Percentiles rank a stretch among this genome's conserved stretches.
Evolutionary conservation across 768 basidiomycete species (phyloP).

Genomic region (Albatrellus ellisii): DNA sequence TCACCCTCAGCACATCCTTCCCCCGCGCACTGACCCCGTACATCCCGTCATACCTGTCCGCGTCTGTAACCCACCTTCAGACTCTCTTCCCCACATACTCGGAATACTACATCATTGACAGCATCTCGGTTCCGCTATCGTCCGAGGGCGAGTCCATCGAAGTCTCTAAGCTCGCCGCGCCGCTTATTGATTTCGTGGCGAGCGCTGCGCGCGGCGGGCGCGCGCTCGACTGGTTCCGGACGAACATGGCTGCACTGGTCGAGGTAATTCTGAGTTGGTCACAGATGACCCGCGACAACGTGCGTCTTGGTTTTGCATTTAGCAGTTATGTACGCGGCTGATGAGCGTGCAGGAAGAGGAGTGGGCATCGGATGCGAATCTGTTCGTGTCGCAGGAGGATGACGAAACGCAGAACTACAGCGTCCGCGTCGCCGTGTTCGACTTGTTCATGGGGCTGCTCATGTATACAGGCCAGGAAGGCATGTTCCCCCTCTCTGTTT

Average conservation of each 20-base stretch:
- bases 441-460: conserved; percentile 63
- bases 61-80: conserved; percentile 47
- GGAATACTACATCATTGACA: conserved; percentile 44
- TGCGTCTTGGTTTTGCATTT: conserved; percentile 23
- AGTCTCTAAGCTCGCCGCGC: conserved; percentile 62
- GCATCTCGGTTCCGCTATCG: conserved; percentile 42
- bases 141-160: conserved; percentile 70
- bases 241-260: conserved; percentile 34
- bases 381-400: conserved; percentile 90
- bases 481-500: conserved; percentile 21
- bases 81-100: conserved; percentile 45
- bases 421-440: conserved; percentile 73
- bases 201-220: conserved; percentile 51
- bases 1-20: conserved; percentile 71
- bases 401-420: conserved; percentile 80
- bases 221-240: conserved; percentile 49
- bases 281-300: conserved; percentile 88
- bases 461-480: no score
- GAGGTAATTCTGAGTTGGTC: conserved; percentile 50
- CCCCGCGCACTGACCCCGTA: conserved; percentile 56
- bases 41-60: conserved; percentile 44
- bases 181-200: conserved; percentile 71
- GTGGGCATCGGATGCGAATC: conserved; percentile 83
- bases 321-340: conserved; percentile 1
- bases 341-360: conserved; percentile 56